phyloP scores from a whole-genome alignment of 805 yeast species.

The Ascoidea tarda region DNA sequence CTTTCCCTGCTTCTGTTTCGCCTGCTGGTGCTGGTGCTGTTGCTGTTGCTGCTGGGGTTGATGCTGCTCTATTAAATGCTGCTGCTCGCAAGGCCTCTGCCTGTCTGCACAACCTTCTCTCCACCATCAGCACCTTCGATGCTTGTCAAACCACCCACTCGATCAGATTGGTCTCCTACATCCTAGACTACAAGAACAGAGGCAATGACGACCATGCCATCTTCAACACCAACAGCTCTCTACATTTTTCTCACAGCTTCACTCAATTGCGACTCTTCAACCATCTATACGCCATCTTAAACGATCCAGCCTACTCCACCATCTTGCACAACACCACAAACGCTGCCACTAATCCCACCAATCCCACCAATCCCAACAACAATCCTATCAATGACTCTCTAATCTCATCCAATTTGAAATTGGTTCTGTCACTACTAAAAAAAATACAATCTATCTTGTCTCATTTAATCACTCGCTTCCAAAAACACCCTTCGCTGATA shows the following conservation, averaged over 20 bases:
- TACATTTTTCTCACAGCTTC: too few relatives aligned
- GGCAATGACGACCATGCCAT: background rate
- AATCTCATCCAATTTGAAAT: background rate
- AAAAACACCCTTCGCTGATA: too few relatives aligned
- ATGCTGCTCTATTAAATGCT: background rate
- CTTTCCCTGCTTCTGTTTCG: background rate
- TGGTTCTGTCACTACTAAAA: too few relatives aligned
- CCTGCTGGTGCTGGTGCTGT: background rate
- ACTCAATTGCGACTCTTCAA: too few relatives aligned
- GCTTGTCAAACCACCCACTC: conserved; percentile 2
- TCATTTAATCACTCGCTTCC: too few relatives aligned
- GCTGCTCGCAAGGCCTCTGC: background rate
- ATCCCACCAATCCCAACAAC: conserved; percentile 4
- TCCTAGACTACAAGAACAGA: background rate
- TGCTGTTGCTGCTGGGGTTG: background rate
- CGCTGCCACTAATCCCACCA: conserved; percentile 1
- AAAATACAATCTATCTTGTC: too few relatives aligned
- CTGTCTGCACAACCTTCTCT: background rate
- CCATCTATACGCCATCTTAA: conserved; percentile 1
- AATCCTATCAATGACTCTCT: background rate
- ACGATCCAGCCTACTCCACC: conserved; percentile 1
- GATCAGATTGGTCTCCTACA: conserved; percentile 1
- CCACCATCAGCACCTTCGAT: conserved; percentile 6
- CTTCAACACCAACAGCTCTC: too few relatives aligned
- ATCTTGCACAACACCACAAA: conserved; percentile 1